phyloP scores from a whole-genome alignment of 768 basidiomycete genomes.

The Gymnopilus junonius region DNA sequence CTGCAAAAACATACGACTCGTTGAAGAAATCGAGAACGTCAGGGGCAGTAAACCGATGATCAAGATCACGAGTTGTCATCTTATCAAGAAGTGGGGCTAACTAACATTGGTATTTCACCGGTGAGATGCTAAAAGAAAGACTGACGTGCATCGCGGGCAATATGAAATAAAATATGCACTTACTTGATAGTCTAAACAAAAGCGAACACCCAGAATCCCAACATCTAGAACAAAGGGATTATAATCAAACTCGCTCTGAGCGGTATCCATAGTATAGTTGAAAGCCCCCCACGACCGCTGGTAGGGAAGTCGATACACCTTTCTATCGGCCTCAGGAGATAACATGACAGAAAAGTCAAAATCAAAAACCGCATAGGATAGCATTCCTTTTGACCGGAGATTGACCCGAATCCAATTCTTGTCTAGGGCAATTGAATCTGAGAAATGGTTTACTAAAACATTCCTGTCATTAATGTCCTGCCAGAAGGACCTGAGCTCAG shows the following conservation, averaged over 20 bases:
- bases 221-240: conserved; percentile 33
- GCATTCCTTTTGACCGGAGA: conserved; percentile 11
- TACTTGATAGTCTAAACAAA: conserved; percentile 16
- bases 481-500: background rate
- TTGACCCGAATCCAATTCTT: background rate
- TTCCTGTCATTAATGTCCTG: conserved; percentile 20
- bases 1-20: background rate
- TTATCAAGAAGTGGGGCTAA: too few species aligned
- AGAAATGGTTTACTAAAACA: conserved; percentile 23
- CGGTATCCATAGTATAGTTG: conserved; percentile 9
- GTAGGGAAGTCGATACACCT: conserved; percentile 14
- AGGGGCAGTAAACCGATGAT: background rate
- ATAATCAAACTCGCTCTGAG: conserved; percentile 30
- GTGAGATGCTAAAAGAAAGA: background rate
- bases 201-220: conserved; percentile 19
- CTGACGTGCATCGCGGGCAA: background rate
- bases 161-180: background rate
- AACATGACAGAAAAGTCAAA: conserved; percentile 24
- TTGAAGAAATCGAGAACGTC: background rate
- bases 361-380: conserved; percentile 28
- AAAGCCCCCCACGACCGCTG: conserved; percentile 15
- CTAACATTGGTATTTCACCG: conserved; percentile 2
- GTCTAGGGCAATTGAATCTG: background rate
- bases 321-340: conserved; percentile 10
- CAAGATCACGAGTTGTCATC: conserved; percentile 3